A percentile compares a stretch with the other conserved stretches of the same genome.
phyloP scores from a whole-genome alignment of 108 stramenopile species.

The Cylindrotheca fusiformis region DNA sequence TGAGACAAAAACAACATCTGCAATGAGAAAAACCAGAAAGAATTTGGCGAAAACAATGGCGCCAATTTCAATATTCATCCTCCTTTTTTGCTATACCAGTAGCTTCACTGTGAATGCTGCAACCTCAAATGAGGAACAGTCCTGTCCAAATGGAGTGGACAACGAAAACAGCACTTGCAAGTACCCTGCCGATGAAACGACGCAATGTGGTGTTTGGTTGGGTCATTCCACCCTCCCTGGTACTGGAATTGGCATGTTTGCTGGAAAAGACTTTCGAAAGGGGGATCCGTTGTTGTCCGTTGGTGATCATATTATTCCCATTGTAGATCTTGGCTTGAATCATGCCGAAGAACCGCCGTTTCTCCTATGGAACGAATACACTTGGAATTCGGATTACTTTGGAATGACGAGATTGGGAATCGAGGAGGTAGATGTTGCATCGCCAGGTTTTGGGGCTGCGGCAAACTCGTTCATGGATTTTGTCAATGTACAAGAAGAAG shows the following conservation, averaged over 20 bases:
- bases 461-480: slow-evolving; percentile 35
- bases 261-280: slow-evolving; percentile 41
- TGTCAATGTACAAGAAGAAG: slow-evolving; percentile 36
- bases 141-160: no score
- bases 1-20: no score
- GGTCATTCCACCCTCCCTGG: slow-evolving; percentile 59
- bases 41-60: no score
- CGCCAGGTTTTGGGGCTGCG: slow-evolving; percentile 35
- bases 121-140: no score
- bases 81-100: no score
- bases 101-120: no score
- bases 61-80: no score
- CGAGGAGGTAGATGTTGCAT: slow-evolving; percentile 26
- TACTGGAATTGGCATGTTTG: slow-evolving; percentile 70
- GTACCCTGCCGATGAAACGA: background rate
- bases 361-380: slow-evolving; percentile 53
- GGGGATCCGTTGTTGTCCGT: slow-evolving; percentile 18
- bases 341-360: slow-evolving; percentile 10
- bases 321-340: slow-evolving; percentile 30
- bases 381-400: slow-evolving; percentile 22
- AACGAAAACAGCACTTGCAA: no score
- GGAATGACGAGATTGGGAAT: slow-evolving; percentile 4
- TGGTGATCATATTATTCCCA: slow-evolving; percentile 40
- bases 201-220: slow-evolving; percentile 51
- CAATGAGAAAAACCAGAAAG: no score